Evolutionary conservation across 73 alveolate species (phyloP).

Genomic region (Paraurostyla sp.): DNA sequence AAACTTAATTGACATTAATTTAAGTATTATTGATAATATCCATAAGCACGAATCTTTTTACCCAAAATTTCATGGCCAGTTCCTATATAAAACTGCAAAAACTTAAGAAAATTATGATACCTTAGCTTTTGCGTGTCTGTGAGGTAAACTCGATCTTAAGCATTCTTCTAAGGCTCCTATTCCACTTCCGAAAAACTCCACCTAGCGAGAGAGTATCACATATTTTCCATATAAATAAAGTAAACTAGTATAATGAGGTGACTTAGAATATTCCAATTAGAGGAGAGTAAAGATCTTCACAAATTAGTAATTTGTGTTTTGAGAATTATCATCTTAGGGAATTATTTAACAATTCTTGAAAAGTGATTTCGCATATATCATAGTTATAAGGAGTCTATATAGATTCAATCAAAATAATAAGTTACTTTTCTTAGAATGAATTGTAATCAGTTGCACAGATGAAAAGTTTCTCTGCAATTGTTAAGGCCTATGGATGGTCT

Average conservation of each 20-base stretch:
- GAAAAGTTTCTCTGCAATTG: slow-evolving; percentile 14
- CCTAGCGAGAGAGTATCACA: slow-evolving; percentile 7
- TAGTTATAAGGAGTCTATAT: slow-evolving; percentile 6
- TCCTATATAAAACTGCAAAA: slow-evolving; percentile 31
- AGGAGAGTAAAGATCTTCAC: slow-evolving; percentile 50
- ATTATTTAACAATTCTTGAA: too few species aligned
- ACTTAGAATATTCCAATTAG: slow-evolving; percentile 59
- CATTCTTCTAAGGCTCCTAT: slow-evolving; percentile 77
- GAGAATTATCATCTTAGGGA: too few species aligned
- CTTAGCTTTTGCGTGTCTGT: neutral
- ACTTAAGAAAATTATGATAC: neutral
- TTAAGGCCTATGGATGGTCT: neutral
- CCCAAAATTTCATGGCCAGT: neutral
- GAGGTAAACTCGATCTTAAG: slow-evolving; percentile 33
- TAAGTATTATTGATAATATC: neutral
- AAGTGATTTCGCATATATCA: slow-evolving; percentile 25
- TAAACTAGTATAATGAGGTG: slow-evolving; percentile 63
- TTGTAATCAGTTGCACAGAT: slow-evolving; percentile 21
- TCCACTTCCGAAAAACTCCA: slow-evolving; percentile 65
- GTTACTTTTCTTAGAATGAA: slow-evolving; percentile 41
- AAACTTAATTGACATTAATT: neutral
- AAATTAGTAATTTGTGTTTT: too few species aligned
- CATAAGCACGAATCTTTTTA: neutral
- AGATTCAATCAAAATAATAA: neutral
- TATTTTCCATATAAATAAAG: slow-evolving; percentile 68